Evolutionary conservation across 2,329 filamentous ascomycete genomes (phyloP), one percentile per base, ranked within the genome.

Genomic region (Botrytis fabae): DNA sequence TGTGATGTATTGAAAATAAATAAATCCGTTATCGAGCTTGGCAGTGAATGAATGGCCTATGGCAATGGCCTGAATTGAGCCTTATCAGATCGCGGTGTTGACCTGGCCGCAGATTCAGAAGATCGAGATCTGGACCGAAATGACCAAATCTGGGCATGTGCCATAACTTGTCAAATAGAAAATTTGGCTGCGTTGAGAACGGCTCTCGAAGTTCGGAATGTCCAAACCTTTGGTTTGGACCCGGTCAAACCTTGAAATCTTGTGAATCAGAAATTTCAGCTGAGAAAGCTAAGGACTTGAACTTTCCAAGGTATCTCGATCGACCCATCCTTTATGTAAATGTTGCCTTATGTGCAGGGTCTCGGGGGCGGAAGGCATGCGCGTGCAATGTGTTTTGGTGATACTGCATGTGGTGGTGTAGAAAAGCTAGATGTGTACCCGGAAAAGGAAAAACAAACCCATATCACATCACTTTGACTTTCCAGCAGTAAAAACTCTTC

Each of bases 21-120:
- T 16, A 9, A 25, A 38, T 16, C 0, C 3, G 4, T 8, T 28
- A 25, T 8, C 0, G 14, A 0, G 5, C 9, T 16, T 42, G 22
- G 38, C 60, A 48, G 32, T 18, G 18, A 35, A 38, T 14, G 35
- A 32, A 48, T 25, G 14, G 5, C 38, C 14, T 65, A 25, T 51
- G 22, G 9, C 22, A n/a, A 51, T 51, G 8, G 32, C 46, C 32
- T 18, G 2, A 38, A 12, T 25, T 20, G 44, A 22, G 4, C 9
- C 14, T 25, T 16, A 4, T 22, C 28, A 35, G 4, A 35, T 65
- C 22, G n/a, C 32, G 25, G 20, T 5, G 42, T 64, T 20, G 32
- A 35, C 62, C 20, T 14, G 42, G 18, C 18, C 28, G 28, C 8
- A 16, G 16, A 40, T 28, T 38, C 32, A 8, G 32, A 0, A 7